These are phyloP conservation scores for Paragyromitra xinjiangensis DNA, from an alignment of 495 filamentous ascomycete species.

Conservation along the genomic window DNA sequence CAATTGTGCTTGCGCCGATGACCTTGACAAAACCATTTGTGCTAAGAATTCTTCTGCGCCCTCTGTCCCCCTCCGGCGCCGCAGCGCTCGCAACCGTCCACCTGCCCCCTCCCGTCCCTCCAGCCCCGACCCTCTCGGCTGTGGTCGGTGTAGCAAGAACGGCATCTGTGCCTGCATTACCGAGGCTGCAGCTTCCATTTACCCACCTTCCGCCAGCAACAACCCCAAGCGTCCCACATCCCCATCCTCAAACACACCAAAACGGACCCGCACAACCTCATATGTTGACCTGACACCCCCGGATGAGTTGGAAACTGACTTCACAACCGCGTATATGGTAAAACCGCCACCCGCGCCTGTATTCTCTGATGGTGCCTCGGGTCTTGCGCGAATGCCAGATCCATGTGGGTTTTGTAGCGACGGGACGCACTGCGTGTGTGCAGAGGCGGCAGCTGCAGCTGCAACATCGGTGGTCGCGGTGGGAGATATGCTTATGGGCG, in stretches of 20 bases:
- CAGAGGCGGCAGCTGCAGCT: conserved; percentile 68
- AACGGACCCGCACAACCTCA: conserved; percentile 49
- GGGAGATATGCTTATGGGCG: conserved; percentile 44
- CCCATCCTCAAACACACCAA: conserved; percentile 44
- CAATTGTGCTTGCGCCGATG: conserved; percentile 43
- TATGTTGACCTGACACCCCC: conserved; percentile 24
- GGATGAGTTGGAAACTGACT: conserved; percentile 58
- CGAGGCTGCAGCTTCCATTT: conserved; percentile 59
- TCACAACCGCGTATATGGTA: conserved; percentile 58
- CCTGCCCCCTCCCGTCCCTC: conserved; percentile 31
- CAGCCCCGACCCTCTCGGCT: conserved; percentile 60
- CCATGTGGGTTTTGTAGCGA: conserved; percentile 89
- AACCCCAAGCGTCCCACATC: conserved; percentile 40
- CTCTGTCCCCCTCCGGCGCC: conserved; percentile 62
- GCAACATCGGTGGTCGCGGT: background rate
- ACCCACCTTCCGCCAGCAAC: conserved; percentile 17
- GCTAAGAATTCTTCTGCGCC: conserved; percentile 31
- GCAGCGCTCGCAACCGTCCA: conserved; percentile 55
- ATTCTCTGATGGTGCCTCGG: conserved; percentile 30
- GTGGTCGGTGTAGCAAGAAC: conserved; percentile 64
- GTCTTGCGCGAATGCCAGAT: conserved; percentile 61
- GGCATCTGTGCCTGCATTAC: conserved; percentile 66
- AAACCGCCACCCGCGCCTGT: conserved; percentile 56
- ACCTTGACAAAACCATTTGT: conserved; percentile 50
- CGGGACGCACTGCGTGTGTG: conserved; percentile 84